phyloP scores from a whole-genome alignment of 305 asterid species.

The Solanum hybrid region DNA sequence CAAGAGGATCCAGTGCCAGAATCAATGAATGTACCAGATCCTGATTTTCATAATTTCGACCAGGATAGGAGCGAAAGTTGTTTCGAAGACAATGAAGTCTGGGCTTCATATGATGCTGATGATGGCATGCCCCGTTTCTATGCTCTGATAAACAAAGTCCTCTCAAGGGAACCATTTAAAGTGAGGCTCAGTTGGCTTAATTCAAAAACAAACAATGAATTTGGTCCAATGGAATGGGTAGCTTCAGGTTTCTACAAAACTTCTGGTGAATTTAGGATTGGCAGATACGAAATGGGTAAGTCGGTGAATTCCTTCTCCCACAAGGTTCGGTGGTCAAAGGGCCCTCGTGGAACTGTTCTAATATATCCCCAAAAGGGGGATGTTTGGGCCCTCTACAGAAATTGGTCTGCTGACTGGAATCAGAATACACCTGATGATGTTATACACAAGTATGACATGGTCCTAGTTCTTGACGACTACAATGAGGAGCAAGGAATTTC shows the following conservation, averaged over 20 bases:
- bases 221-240: constrained; percentile 60
- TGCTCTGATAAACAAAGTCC: constrained; percentile 64
- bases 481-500: constrained; percentile 49
- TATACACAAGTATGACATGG: constrained; percentile 75
- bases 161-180: constrained; percentile 64
- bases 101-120: constrained; percentile 83
- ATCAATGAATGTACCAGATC: constrained; percentile 77
- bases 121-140: constrained; percentile 98
- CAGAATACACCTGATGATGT: constrained; percentile 53
- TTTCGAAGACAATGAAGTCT: constrained; percentile 70
- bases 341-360: constrained; percentile 49
- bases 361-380: constrained; percentile 69
- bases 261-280: constrained; percentile 82
- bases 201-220: constrained; percentile 63
- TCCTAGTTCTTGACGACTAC: constrained; percentile 54
- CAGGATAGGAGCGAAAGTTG: constrained; percentile 58
- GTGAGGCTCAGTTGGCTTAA: constrained; percentile 81
- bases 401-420: constrained; percentile 76
- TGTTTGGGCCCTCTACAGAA: constrained; percentile 77
- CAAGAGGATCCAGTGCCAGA: constrained; percentile 17
- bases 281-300: constrained; percentile 45
- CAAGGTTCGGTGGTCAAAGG: constrained; percentile 59
- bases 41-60: constrained; percentile 91
- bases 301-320: constrained; percentile 74
- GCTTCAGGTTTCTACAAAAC: constrained; percentile 79